Conservation (phyloP, 2,329 filamentous ascomycete genomes). For the Xylariaceae sp. region DNA sequence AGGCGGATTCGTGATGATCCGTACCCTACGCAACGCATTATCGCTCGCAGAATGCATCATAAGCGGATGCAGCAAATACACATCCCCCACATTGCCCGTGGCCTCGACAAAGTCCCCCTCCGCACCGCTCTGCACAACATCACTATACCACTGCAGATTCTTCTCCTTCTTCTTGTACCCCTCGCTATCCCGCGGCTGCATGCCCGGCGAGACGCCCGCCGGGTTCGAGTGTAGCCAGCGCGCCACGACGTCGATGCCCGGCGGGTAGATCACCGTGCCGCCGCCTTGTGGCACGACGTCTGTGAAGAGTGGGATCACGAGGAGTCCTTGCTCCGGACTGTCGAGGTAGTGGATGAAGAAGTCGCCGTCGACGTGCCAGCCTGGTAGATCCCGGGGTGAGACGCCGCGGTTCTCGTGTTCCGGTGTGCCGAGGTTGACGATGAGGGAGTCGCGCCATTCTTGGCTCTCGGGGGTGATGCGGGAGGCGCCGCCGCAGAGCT, state of each 20-base stretch:
- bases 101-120: constrained; percentile 46
- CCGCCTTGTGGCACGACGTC: constrained; percentile 57
- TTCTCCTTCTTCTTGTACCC: constrained; percentile 40
- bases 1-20: constrained; percentile 55
- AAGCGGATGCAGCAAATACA: constrained; percentile 54
- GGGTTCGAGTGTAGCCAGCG: constrained; percentile 56
- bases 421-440: constrained; percentile 61
- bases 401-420: constrained; percentile 46
- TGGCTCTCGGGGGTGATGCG: constrained; percentile 43
- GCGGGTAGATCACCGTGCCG: constrained; percentile 59
- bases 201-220: constrained; percentile 60
- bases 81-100: constrained; percentile 49
- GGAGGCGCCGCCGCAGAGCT: constrained; percentile 60
- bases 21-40: constrained; percentile 40
- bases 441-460: constrained; percentile 63
- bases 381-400: constrained; percentile 47
- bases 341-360: constrained; percentile 70
- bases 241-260: constrained; percentile 53
- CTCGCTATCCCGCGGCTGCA: constrained; percentile 50
- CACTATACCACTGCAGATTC: constrained; percentile 42
- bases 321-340: constrained; percentile 61
- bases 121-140: constrained; percentile 34
- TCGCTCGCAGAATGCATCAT: constrained; percentile 54
- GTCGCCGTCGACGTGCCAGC: constrained; percentile 67
- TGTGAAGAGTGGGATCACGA: constrained; percentile 63